These are phyloP conservation scores for Centrapalus pauciflorus DNA, from an alignment of 129 eudicot species.

Conservation along the genomic window DNA sequence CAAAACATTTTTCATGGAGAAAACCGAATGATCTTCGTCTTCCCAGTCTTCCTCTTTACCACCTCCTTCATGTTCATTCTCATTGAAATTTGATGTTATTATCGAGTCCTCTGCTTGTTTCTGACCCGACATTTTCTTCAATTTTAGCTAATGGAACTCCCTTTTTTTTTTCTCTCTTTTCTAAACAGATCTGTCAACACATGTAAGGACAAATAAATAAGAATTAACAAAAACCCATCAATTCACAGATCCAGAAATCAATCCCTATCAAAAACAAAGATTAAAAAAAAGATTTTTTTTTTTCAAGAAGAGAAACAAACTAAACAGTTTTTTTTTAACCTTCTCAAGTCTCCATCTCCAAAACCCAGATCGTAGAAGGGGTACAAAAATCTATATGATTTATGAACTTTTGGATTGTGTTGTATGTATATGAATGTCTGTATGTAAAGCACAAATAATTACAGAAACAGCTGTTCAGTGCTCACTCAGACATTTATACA, in stretches of 20 bases:
- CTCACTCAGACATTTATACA: slow-evolving; percentile 9
- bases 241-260: slow-evolving; percentile 21
- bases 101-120: slow-evolving; percentile 93
- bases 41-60: slow-evolving; percentile 15
- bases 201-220: slow-evolving; percentile 11
- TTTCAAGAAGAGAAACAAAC: neutral
- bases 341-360: slow-evolving; percentile 21
- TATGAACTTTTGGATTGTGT: slow-evolving; percentile 19
- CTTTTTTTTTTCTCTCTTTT: slow-evolving; percentile 1
- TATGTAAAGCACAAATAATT: neutral
- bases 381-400: slow-evolving; percentile 18
- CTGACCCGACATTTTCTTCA: slow-evolving; percentile 57
- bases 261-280: neutral
- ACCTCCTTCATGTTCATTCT: slow-evolving; percentile 25
- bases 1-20: slow-evolving; percentile 46
- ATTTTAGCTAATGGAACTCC: neutral
- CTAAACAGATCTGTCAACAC: slow-evolving; percentile 25
- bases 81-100: slow-evolving; percentile 57
- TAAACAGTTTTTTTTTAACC: slow-evolving; percentile 6
- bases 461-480: neutral
- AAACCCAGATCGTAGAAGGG: slow-evolving; percentile 13
- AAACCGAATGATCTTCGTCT: slow-evolving; percentile 45
- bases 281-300: slow-evolving; percentile 1
- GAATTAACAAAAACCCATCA: slow-evolving; percentile 23
- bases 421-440: slow-evolving; percentile 15